Percentiles rank a stretch among this genome's conserved stretches.
Conservation (phyloP, 2,329 filamentous ascomycete species). For the Eurotiales sp. region DNA sequence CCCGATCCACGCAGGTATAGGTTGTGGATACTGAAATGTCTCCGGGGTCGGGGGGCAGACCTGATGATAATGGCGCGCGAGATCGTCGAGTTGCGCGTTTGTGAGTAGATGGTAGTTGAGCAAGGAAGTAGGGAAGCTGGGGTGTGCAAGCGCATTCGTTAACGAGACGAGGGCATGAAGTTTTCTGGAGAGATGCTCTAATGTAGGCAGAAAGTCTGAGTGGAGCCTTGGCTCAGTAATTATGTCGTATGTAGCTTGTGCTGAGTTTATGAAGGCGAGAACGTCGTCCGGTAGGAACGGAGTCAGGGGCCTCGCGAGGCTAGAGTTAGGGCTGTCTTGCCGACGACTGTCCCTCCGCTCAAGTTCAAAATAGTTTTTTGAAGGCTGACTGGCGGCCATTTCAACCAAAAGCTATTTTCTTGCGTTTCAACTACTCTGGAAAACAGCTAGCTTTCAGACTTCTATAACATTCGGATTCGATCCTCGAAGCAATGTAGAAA, state of each 20-base stretch:
- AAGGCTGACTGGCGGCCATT: too few species aligned
- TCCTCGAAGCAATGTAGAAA: too few species aligned
- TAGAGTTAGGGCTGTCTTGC: too few species aligned
- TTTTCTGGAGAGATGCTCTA: background rate
- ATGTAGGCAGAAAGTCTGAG: background rate
- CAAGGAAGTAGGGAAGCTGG: slow-evolving; percentile 35
- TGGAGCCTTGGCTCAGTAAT: background rate
- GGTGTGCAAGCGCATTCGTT: slow-evolving; percentile 33
- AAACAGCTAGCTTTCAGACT: too few species aligned
- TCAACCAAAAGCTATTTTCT: too few species aligned
- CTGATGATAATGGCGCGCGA: slow-evolving; percentile 43
- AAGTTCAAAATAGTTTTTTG: too few species aligned
- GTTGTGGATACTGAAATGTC: slow-evolving; percentile 33
- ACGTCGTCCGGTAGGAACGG: too few species aligned
- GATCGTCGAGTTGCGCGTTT: slow-evolving; percentile 35
- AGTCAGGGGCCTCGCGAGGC: too few species aligned
- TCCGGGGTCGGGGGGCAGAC: slow-evolving; percentile 30
- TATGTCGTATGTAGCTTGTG: background rate
- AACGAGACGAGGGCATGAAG: slow-evolving; percentile 28
- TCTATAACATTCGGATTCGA: too few species aligned
- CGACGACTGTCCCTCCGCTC: too few species aligned
- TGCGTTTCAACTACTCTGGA: too few species aligned
- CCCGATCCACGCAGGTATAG: slow-evolving; percentile 29
- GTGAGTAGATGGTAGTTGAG: slow-evolving; percentile 42
- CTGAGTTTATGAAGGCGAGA: too few species aligned